Evolutionary conservation across 2,329 filamentous ascomycete genomes (phyloP).

Genomic region (Hypomyces perniciosus): DNA sequence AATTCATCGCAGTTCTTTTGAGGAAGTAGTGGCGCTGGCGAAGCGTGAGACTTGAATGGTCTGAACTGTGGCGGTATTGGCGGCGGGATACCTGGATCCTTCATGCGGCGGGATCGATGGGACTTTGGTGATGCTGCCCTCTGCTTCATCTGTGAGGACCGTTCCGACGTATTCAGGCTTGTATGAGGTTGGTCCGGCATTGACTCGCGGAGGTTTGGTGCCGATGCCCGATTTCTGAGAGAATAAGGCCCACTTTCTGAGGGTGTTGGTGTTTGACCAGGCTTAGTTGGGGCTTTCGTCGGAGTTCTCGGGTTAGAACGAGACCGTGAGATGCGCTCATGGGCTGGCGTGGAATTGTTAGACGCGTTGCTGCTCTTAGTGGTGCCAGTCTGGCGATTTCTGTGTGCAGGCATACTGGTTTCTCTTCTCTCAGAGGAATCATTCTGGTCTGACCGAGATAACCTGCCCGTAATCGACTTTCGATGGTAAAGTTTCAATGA

Average conservation of each 20-base stretch:
- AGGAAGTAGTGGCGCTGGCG: background rate
- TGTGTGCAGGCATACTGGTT: background rate
- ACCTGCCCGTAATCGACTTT: conserved; percentile 9
- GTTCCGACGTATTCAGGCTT: conserved; percentile 15
- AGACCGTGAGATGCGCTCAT: too few relatives aligned
- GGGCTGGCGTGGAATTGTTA: background rate
- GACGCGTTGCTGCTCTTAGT: too few relatives aligned
- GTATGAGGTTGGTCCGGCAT: conserved; percentile 11
- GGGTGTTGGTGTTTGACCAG: conserved; percentile 7
- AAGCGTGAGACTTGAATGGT: background rate
- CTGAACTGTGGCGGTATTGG: conserved; percentile 10
- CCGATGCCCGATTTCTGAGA: conserved; percentile 16
- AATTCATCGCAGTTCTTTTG: background rate
- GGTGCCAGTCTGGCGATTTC: background rate
- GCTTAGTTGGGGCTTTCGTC: background rate
- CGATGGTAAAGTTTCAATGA: conserved; percentile 6
- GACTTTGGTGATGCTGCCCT: conserved; percentile 13
- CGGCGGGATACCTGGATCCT: conserved; percentile 8
- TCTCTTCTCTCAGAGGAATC: background rate
- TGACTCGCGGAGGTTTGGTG: conserved; percentile 21
- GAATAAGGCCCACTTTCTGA: background rate
- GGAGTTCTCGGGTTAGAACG: background rate
- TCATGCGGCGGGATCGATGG: conserved; percentile 6
- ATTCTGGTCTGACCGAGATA: background rate
- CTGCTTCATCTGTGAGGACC: conserved; percentile 14